phyloP scores from a whole-genome alignment of 805 yeast species.

The Saturnispora serradocipensis region DNA sequence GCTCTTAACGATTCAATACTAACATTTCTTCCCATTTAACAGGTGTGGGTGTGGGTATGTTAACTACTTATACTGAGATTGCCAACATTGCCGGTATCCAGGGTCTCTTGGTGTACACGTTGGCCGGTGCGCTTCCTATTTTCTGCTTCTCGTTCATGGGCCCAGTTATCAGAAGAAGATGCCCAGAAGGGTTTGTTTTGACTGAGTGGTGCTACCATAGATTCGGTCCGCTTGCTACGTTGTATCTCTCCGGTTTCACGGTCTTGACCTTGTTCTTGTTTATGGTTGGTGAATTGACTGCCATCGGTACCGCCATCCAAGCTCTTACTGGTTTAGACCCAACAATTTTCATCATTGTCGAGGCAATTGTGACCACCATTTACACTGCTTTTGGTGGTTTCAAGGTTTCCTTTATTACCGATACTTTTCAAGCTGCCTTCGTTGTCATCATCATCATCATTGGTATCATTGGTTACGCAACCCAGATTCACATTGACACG shows the following conservation, averaged over 20 bases:
- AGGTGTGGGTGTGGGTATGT: constrained; percentile 86
- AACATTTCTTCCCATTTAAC: constrained; percentile 10
- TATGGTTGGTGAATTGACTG: constrained; percentile 81
- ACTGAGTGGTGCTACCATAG: constrained; percentile 92
- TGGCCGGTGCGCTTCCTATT: constrained; percentile 78
- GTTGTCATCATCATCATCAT: constrained; percentile 60
- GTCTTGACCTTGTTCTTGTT: constrained; percentile 76
- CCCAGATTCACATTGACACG: constrained; percentile 50
- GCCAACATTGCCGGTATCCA: constrained; percentile 82
- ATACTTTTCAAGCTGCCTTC: constrained; percentile 71
- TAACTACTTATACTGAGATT: constrained; percentile 78
- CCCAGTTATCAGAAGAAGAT: constrained; percentile 63
- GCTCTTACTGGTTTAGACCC: constrained; percentile 74
- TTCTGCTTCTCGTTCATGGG: constrained; percentile 76
- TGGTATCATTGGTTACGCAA: constrained; percentile 72
- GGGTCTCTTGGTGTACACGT: constrained; percentile 72
- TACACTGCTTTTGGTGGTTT: constrained; percentile 89
- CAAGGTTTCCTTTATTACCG: constrained; percentile 79
- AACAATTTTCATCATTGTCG: constrained; percentile 72
- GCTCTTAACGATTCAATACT: constrained; percentile 1
- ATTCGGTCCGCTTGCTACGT: constrained; percentile 62
- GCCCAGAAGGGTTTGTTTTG: constrained; percentile 85
- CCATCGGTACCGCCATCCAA: constrained; percentile 66
- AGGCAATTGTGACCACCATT: constrained; percentile 78
- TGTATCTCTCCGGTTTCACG: constrained; percentile 73